phyloP scores from a whole-genome alignment of 164 flowering plant species.

The Dillenia turbinata region DNA sequence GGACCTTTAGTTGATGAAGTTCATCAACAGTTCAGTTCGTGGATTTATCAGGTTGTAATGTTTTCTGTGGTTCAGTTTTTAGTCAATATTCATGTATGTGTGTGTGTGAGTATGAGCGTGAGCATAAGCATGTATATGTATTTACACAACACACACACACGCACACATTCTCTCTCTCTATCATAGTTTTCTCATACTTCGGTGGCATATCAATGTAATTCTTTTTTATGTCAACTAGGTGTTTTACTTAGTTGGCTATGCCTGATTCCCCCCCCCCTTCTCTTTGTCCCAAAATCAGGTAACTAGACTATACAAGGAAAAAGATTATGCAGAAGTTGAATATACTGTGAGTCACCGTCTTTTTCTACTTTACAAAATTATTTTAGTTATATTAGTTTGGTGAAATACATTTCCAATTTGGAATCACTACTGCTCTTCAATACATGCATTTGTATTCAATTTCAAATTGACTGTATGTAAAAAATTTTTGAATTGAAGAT shows the following conservation, averaged over 20 bases:
- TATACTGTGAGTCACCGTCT: constrained; percentile 56
- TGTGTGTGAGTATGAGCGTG: too few relatives aligned
- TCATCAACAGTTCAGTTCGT: constrained; percentile 69
- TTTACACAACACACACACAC: too few relatives aligned
- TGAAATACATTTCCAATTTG: neutral
- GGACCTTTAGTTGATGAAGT: constrained; percentile 83
- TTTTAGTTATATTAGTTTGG: neutral
- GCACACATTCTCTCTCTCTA: too few relatives aligned
- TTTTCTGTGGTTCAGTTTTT: too few relatives aligned
- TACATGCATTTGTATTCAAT: neutral
- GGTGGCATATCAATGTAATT: too few relatives aligned
- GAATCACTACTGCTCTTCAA: constrained; percentile 1
- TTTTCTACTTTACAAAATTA: neutral
- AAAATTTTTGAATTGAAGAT: constrained; percentile 41
- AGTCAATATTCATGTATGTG: too few relatives aligned
- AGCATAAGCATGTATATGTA: too few relatives aligned
- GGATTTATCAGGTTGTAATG: constrained; percentile 75
- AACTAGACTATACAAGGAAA: constrained; percentile 75
- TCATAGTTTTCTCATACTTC: too few relatives aligned
- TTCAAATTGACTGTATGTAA: neutral
- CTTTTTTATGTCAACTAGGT: too few relatives aligned
- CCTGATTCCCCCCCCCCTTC: neutral
- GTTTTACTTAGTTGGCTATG: too few relatives aligned
- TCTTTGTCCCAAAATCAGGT: constrained; percentile 32
- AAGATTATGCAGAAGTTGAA: constrained; percentile 85